A percentile compares a stretch with the other conserved stretches of the same genome.
Evolutionary conservation across 306 rosid species (phyloP).

Genomic region (Casuarina glauca): DNA sequence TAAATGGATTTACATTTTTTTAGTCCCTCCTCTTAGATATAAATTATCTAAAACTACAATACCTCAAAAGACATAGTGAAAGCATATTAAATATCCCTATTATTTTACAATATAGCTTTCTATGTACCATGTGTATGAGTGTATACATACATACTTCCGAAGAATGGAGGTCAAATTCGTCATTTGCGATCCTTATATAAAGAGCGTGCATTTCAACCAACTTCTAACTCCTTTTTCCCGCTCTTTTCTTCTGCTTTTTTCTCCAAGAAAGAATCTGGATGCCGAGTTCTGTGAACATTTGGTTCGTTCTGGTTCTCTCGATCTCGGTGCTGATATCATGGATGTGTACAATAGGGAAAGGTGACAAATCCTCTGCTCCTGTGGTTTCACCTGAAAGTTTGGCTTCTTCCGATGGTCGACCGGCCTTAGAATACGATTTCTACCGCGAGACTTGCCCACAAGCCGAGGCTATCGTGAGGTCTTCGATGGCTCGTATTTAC

Average conservation of each 20-base stretch:
- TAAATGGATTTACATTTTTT: no score
- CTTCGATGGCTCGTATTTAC: conserved; percentile 49
- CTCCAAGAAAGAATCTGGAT: neutral
- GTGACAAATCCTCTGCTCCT: conserved; percentile 14
- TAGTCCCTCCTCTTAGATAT: no score
- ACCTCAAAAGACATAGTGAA: no score
- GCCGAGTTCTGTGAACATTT: conserved; percentile 2
- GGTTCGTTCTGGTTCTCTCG: conserved; percentile 30
- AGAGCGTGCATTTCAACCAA: neutral
- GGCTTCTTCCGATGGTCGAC: conserved; percentile 25
- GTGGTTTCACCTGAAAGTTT: neutral
- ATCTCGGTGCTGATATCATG: conserved; percentile 46
- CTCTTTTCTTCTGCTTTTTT: neutral
- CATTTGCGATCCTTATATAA: neutral
- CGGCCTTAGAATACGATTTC: conserved; percentile 57
- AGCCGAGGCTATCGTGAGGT: conserved; percentile 57
- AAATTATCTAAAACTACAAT: no score
- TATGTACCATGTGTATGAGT: no score
- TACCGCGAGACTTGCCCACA: conserved; percentile 60
- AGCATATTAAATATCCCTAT: no score
- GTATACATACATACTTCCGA: no score
- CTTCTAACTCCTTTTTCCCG: neutral
- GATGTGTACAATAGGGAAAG: conserved; percentile 39
- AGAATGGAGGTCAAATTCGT: neutral
- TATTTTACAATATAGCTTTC: no score